phyloP scores from a whole-genome alignment of 148 eudicot genomes.

The Nepenthes gracilis region DNA sequence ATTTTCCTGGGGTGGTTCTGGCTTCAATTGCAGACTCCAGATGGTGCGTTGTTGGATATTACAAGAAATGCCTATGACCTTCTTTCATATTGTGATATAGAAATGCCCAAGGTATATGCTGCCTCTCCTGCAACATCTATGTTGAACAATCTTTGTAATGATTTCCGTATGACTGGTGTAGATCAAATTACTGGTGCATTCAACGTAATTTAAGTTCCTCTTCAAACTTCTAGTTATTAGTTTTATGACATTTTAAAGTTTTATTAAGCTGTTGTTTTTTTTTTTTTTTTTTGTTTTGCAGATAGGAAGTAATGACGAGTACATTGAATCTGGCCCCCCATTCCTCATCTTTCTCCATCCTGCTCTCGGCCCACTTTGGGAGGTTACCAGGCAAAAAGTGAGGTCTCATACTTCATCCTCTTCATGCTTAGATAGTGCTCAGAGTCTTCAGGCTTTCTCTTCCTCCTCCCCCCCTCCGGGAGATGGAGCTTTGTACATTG shows the following conservation, averaged over 20 bases:
- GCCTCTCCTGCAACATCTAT: constrained; percentile 4
- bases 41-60: constrained; percentile 83
- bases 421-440: neutral
- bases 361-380: constrained; percentile 98
- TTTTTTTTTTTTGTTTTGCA: constrained; percentile 21
- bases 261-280: neutral
- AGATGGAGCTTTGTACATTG: no score
- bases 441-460: no score
- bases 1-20: constrained; percentile 5
- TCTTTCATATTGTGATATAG: constrained; percentile 60
- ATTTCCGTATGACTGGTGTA: neutral
- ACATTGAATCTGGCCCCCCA: constrained; percentile 79
- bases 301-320: constrained; percentile 67
- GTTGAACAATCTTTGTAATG: neutral
- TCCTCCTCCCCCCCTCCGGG: no score
- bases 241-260: neutral
- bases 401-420: neutral
- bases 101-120: constrained; percentile 54
- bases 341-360: constrained; percentile 86
- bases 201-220: no score
- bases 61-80: constrained; percentile 86
- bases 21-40: constrained; percentile 75
- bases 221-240: neutral
- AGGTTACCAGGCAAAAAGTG: constrained; percentile 86
- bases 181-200: no score